These are phyloP conservation scores for Plectranthus barbatus DNA, from an alignment of 257 asterid genomes.

Conservation along the genomic window DNA sequence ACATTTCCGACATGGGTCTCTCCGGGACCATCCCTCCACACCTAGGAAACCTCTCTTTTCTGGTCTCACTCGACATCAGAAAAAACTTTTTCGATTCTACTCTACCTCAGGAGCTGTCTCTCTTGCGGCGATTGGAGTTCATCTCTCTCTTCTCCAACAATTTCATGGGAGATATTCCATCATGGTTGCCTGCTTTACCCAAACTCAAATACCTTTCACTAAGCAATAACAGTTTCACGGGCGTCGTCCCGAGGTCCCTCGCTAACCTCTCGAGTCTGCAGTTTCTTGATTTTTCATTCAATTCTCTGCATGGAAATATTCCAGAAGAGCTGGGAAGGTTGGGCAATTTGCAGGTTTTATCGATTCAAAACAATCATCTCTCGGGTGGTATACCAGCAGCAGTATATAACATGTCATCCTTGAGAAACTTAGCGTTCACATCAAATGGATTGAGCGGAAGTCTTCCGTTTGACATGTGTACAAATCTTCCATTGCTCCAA, in stretches of 20 bases:
- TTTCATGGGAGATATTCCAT: not conserved
- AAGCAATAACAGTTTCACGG: slow-evolving; percentile 7
- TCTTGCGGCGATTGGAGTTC: too few relatives aligned
- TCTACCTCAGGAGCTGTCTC: too few relatives aligned
- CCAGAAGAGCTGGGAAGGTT: slow-evolving; percentile 6
- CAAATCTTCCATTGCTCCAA: not conserved
- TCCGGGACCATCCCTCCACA: too few relatives aligned
- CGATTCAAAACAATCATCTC: not conserved
- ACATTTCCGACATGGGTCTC: too few relatives aligned
- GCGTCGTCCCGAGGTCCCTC: not conserved
- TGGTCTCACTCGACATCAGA: too few relatives aligned
- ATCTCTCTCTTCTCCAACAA: not conserved
- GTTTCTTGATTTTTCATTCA: not conserved
- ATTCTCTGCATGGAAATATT: not conserved
- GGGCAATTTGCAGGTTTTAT: not conserved
- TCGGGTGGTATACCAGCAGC: not conserved
- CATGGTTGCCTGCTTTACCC: not conserved
- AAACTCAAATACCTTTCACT: not conserved
- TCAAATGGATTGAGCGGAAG: not conserved
- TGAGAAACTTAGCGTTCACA: not conserved
- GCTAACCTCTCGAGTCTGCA: slow-evolving; percentile 1
- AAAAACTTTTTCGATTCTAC: too few relatives aligned
- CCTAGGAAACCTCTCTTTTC: too few relatives aligned
- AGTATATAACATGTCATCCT: not conserved
- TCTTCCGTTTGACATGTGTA: slow-evolving; percentile 7